These are phyloP conservation scores for Kurtzmaniella cleridarum DNA, from an alignment of 805 yeast species.

Conservation along the genomic window DNA sequence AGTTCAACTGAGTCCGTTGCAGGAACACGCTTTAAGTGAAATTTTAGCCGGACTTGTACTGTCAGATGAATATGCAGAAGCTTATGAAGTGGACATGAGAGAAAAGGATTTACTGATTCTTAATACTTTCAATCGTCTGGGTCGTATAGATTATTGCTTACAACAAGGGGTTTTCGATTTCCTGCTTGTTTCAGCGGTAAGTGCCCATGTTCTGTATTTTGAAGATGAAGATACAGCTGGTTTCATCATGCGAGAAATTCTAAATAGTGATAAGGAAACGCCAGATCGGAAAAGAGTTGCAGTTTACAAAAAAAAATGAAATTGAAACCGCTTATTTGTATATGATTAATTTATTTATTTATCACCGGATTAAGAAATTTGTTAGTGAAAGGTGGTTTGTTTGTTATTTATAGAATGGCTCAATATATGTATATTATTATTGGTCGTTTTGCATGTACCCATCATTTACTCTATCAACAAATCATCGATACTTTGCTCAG, in stretches of 20 bases:
- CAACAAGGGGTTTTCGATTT: conserved; percentile 78
- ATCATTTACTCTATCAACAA: conserved; percentile 33
- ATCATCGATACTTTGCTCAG: conserved; percentile 78
- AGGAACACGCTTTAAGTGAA: conserved; percentile 38
- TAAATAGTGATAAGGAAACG: conserved; percentile 16
- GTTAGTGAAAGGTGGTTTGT: no score
- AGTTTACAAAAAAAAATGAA: conserved; percentile 13
- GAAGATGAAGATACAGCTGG: conserved; percentile 83
- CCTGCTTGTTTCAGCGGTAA: conserved; percentile 72
- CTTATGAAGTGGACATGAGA: conserved; percentile 21
- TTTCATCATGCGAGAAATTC: conserved; percentile 61
- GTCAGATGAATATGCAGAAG: conserved; percentile 12
- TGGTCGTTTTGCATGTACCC: no score
- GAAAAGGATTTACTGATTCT: conserved; percentile 30
- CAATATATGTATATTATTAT: not conserved
- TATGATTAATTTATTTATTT: no score
- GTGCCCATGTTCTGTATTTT: conserved; percentile 85
- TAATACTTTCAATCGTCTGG: conserved; percentile 54
- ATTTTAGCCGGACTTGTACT: conserved; percentile 22
- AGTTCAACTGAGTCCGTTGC: conserved; percentile 7
- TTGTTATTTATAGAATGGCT: no score
- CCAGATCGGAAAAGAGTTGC: conserved; percentile 24
- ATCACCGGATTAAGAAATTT: no score
- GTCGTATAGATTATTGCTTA: conserved; percentile 76
- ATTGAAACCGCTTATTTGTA: no score